Percentiles rank a stretch among this genome's conserved stretches.
phyloP scores from a whole-genome alignment of 495 filamentous ascomycete genomes.

The Trichoderma gamsii region DNA sequence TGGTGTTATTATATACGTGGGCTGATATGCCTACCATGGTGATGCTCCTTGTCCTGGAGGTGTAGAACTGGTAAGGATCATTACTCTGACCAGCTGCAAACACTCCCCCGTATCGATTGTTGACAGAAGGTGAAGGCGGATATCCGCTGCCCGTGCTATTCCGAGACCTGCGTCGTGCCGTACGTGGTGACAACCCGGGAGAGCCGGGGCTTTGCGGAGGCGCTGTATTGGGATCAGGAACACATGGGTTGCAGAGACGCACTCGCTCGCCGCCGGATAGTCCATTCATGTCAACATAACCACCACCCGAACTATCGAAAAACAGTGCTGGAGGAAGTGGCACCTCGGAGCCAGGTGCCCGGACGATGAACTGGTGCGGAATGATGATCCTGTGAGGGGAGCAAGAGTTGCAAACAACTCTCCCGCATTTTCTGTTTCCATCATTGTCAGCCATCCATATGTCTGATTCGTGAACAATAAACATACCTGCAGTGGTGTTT shows the following conservation, averaged over 20 bases:
- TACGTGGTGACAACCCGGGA: conserved; percentile 9
- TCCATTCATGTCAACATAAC: conserved; percentile 31
- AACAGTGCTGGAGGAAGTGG: neutral
- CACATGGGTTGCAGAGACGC: conserved; percentile 88
- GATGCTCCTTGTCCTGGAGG: conserved; percentile 36
- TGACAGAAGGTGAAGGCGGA: conserved; percentile 10
- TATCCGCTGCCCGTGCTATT: conserved; percentile 19
- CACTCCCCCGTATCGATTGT: conserved; percentile 20
- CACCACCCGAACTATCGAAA: conserved; percentile 37
- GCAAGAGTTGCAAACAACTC: conserved; percentile 85
- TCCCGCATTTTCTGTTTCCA: conserved; percentile 72
- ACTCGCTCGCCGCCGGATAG: conserved; percentile 80
- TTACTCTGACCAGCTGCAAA: conserved; percentile 7
- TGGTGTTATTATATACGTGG: no score
- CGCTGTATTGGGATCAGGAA: conserved; percentile 80
- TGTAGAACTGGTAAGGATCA: conserved; percentile 7
- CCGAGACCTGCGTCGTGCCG: conserved; percentile 27
- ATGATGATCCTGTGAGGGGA: conserved; percentile 95
- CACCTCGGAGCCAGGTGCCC: conserved; percentile 50
- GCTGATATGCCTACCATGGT: conserved; percentile 39
- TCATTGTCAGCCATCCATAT: conserved; percentile 18
- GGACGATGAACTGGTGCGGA: conserved; percentile 86
- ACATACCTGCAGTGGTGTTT: conserved; percentile 83
- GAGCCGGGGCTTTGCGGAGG: conserved; percentile 42
- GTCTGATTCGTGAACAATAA: neutral